Percentiles rank a stretch among this genome's conserved stretches.
These are phyloP conservation scores for Escallonia herrerae DNA, from an alignment of 129 eudicot genomes.

Conservation along the genomic window DNA sequence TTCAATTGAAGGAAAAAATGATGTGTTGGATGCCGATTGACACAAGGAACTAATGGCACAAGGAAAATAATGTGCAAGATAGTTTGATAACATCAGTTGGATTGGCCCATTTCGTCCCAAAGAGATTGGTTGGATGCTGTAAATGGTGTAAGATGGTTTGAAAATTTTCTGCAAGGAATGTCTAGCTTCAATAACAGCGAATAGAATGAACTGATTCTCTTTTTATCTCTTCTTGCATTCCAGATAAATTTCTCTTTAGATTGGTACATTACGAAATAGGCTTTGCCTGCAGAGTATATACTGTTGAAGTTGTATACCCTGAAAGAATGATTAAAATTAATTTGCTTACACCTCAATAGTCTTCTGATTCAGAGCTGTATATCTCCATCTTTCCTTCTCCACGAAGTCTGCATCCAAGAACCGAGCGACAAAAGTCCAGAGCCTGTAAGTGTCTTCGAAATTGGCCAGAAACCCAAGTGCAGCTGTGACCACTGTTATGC, in stretches of 20 bases:
- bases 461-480: constrained; percentile 61
- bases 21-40: too few species aligned
- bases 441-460: constrained; percentile 68
- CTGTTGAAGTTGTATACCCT: neutral
- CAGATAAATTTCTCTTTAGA: too few species aligned
- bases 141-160: neutral
- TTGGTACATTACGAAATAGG: neutral
- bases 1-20: too few species aligned
- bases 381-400: constrained; percentile 90
- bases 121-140: too few species aligned
- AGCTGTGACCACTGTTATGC: constrained; percentile 52
- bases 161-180: neutral
- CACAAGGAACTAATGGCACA: too few species aligned
- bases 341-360: constrained; percentile 47
- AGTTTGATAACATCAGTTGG: too few species aligned
- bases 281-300: neutral
- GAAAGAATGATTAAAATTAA: neutral
- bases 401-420: constrained; percentile 89
- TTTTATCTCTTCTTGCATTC: neutral
- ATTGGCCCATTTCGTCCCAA: too few species aligned
- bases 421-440: constrained; percentile 73
- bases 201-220: neutral
- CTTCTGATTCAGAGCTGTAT: constrained; percentile 63
- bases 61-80: too few species aligned
- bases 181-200: neutral